These are phyloP conservation scores for Pelargonium citronellum DNA, from an alignment of 441 rosid species.

Conservation along the genomic window DNA sequence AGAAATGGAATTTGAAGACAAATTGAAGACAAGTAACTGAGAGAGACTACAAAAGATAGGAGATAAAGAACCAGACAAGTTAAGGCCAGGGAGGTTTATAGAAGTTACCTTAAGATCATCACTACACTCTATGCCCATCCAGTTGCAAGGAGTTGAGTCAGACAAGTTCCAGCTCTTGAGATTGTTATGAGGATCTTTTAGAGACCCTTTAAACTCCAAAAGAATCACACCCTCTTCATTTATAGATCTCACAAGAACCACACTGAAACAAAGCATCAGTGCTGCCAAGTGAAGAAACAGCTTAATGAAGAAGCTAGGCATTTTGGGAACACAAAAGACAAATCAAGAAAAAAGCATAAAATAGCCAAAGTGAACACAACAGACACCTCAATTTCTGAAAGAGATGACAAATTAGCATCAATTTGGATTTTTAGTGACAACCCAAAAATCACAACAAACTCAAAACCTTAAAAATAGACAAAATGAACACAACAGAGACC, in stretches of 20 bases:
- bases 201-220: constrained; percentile 40
- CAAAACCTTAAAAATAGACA: too few species aligned
- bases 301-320: constrained; percentile 3
- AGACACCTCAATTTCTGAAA: background rate
- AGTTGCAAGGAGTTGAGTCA: constrained; percentile 42
- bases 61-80: constrained; percentile 43
- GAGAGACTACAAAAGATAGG: constrained; percentile 42
- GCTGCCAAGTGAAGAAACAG: constrained; percentile 8
- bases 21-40: constrained; percentile 31
- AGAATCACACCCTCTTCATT: constrained; percentile 30
- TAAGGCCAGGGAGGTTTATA: constrained; percentile 36
- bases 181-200: constrained; percentile 34
- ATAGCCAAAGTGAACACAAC: background rate
- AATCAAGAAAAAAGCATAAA: constrained; percentile 2
- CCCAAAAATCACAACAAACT: background rate
- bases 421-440: background rate
- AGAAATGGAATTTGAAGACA: constrained; percentile 43
- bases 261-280: constrained; percentile 17
- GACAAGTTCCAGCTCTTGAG: constrained; percentile 41
- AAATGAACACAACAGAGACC: too few species aligned
- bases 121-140: constrained; percentile 43
- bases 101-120: constrained; percentile 33
- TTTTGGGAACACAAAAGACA: constrained; percentile 4
- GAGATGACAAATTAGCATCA: constrained; percentile 3
- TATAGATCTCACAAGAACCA: constrained; percentile 15